Base-by-base conservation (phyloP, 108 stramenopile species). In the Skeletonema menzelii region DNA sequence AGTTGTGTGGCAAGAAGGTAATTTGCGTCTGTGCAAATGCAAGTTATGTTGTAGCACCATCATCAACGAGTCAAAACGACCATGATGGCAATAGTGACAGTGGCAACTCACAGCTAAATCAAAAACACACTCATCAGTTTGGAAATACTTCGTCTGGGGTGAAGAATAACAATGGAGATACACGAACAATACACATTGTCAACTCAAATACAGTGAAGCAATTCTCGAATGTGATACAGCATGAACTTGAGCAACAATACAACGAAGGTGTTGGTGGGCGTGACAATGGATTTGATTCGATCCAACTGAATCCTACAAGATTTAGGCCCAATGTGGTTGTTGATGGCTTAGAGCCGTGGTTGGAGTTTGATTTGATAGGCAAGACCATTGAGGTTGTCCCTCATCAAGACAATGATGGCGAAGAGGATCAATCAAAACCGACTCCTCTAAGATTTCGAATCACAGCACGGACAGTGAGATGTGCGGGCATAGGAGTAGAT, bases 241-340 rank as follows among this genome's bases (percentile, higher is more conserved):
- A 53, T 53, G 49, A 53, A 8, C 22, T 53, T 53, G 3, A 53
- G 10, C 49, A 53, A 53, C 0, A 53, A 4, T 10, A 53, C 26
- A 26, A 63, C 0, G 44, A 28, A 22, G 49, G 35, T 56, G 14
- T 17, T 11, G 27, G 8, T n/a, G 26, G 49, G 0, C 10, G 14
- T 20, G 20, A 26, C 2, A 58, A 37, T 7, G 62, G 62, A 15
- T 32, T 65, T 11, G 40, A 42, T 5, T 42, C 40, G 2, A 53
- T 24, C 20, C 59, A 17, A 13, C 70, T 87, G 6, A 72, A 62
- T 46, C 67, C 84, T 2, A 75, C 77, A 27, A 67, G 87, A 62
- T 88, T 88, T 70, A 83, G 85, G 30, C 87, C 87, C 7, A 88
- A 88, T 57, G 79, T 88, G 30, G 67, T 88, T 26, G 67, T 88